Evolutionary conservation across 208 protist genomes (phyloP), one percentile per base, ranked within the genome.

Genomic region (Wallacemonas sp.): DNA sequence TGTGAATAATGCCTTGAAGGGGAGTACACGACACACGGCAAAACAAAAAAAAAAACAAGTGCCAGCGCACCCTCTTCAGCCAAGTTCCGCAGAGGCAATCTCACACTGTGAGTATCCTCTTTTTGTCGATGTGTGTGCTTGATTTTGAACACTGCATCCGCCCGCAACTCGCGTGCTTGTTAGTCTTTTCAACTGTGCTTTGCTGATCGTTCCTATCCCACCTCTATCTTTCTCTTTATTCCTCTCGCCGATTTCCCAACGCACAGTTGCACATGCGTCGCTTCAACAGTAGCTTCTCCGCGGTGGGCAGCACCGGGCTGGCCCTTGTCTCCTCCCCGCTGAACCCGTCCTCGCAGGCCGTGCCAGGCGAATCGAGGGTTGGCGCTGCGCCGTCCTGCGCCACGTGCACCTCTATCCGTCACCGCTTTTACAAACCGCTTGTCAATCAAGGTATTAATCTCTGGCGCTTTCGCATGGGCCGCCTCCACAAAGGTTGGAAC

Each of bases 391-490:
- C 51, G 8, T 2, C 1, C 11, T 22, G 30, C 12, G 0, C 22
- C 28, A 66, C 26, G 41, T 55, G 51, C 39, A 56, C 54, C 19
- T 17, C 66, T 17, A 42, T 38, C 14, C 84, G 89, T 30, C 61
- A 70, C 14, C 86, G 89, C 31, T 93, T 95, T 46, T 95, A 95
- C 72, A 67, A 77, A n/a, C 89, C 89, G 8, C 70, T 95, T 12
- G 76, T 88, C 49, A 84, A 91, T 55, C 77, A 88, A 56, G 89
- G 89, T 53, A 84, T 93, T 39, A 87, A 91, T 68, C 77, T 91
- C 22, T 95, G 89, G 89, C 85, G 89, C 24, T 62, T 60, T 45
- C 80, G 84, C 64, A 92, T 93, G 89, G 89, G 89, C 15, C 84
- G 81, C 17, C 39, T 93, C 19, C 86, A 93, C 73, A 81, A 82